phyloP scores from a whole-genome alignment of 345 rosid species.

The Garcia nutans region DNA sequence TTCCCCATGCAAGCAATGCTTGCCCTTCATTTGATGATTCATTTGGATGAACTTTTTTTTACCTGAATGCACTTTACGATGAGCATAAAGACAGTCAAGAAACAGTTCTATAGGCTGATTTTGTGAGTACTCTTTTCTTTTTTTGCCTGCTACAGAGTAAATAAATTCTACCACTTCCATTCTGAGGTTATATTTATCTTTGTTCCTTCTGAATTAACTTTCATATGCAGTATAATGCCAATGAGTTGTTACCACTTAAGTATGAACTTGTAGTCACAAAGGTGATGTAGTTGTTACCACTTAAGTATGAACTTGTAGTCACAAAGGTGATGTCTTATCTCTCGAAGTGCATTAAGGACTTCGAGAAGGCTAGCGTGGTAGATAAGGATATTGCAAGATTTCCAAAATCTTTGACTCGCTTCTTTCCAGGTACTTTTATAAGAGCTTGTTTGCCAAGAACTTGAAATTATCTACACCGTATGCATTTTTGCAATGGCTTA shows the following conservation, averaged over 20 bases:
- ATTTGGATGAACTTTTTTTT: constrained; percentile 53
- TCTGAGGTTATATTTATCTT: not conserved
- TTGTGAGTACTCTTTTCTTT: constrained; percentile 35
- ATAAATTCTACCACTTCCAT: not conserved
- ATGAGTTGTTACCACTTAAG: constrained; percentile 41
- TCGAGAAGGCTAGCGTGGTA: constrained; percentile 37
- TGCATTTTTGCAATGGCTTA: not conserved
- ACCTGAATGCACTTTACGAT: constrained; percentile 49
- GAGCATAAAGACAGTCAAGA: constrained; percentile 37
- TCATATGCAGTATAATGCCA: constrained; percentile 45
- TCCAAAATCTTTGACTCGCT: constrained; percentile 51
- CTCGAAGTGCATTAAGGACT: constrained; percentile 40
- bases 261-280: constrained; percentile 45
- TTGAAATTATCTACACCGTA: too few relatives aligned
- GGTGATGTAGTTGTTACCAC: constrained; percentile 39
- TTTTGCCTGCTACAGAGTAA: not conserved
- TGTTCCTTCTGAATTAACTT: constrained; percentile 2
- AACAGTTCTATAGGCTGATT: constrained; percentile 48
- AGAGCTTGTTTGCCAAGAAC: not conserved
- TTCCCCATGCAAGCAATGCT: constrained; percentile 51
- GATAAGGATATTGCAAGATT: constrained; percentile 43
- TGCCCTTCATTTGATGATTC: constrained; percentile 48
- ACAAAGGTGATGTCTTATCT: constrained; percentile 41
- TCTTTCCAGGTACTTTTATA: constrained; percentile 49
- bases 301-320: constrained; percentile 44